A percentile compares a stretch with the other conserved stretches of the same genome.
Evolutionary conservation across 1,284 basidiomycete species (phyloP).

Genomic region (Sanghuangporus weigelae): DNA sequence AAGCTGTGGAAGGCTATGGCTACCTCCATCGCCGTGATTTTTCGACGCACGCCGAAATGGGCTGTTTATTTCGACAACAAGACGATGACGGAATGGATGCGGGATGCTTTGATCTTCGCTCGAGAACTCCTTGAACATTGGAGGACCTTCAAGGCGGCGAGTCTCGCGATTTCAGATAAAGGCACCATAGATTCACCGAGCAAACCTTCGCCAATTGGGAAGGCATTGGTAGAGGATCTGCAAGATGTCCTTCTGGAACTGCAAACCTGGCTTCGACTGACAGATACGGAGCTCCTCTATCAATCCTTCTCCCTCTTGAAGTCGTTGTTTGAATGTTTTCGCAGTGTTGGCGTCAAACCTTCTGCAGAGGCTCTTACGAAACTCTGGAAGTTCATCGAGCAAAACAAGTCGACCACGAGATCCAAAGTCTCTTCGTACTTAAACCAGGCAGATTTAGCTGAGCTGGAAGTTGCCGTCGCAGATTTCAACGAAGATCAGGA

Average conservation of each 20-base stretch:
- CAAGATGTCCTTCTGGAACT: conserved; percentile 76
- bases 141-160: conserved; percentile 70
- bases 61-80: conserved; percentile 72
- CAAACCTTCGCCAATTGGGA: conserved; percentile 47
- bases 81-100: conserved; percentile 94
- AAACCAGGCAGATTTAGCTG: conserved; percentile 39
- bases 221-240: conserved; percentile 72
- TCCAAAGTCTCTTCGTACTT: conserved; percentile 51
- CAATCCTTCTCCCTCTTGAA: conserved; percentile 82
- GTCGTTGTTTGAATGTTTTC: conserved; percentile 68
- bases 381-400: conserved; percentile 52
- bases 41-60: conserved; percentile 80
- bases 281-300: conserved; percentile 83
- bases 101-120: conserved; percentile 90
- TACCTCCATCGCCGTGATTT: conserved; percentile 74
- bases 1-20: conserved; percentile 83
- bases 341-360: conserved; percentile 48
- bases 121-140: conserved; percentile 79
- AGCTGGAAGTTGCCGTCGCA: conserved; percentile 54
- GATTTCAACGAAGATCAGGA: conserved; percentile 51
- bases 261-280: conserved; percentile 82
- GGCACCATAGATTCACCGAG: conserved; percentile 27
- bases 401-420: conserved; percentile 40
- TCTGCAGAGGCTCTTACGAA: conserved; percentile 46
- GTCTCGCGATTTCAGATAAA: conserved; percentile 32